Evolutionary conservation across 2,329 filamentous ascomycete genomes (phyloP).

Genomic region (Colletotrichum liaoningense): DNA sequence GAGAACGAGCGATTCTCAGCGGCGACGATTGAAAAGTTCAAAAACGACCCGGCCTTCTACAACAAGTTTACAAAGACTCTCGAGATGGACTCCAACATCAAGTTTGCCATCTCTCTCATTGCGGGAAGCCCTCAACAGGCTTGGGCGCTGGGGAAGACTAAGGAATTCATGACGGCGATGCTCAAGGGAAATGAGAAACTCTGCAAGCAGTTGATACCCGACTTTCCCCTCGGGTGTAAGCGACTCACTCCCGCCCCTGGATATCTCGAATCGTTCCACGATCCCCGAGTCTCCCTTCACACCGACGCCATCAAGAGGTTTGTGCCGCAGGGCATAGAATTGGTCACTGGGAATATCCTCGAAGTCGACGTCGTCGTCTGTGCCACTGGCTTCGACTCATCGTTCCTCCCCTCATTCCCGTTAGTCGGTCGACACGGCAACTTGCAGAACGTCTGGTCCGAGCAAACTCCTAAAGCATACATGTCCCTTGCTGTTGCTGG

Average conservation of each 20-base stretch:
- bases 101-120: constrained; percentile 56
- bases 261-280: constrained; percentile 56
- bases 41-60: constrained; percentile 57
- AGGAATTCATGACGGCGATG: constrained; percentile 59
- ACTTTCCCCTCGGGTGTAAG: constrained; percentile 59
- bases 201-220: constrained; percentile 62
- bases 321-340: constrained; percentile 59
- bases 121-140: constrained; percentile 54
- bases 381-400: constrained; percentile 68
- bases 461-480: constrained; percentile 59
- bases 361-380: constrained; percentile 67
- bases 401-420: constrained; percentile 63
- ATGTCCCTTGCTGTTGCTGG: constrained; percentile 64
- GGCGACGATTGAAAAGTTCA: constrained; percentile 59
- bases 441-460: constrained; percentile 60
- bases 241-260: constrained; percentile 62
- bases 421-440: constrained; percentile 61
- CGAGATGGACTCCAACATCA: constrained; percentile 56
- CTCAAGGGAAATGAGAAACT: constrained; percentile 61
- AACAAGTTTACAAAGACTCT: constrained; percentile 58
- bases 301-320: constrained; percentile 55
- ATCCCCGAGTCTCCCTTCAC: constrained; percentile 33
- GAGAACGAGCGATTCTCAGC: constrained; percentile 39
- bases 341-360: constrained; percentile 59
- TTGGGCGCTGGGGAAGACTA: constrained; percentile 53